Base-by-base conservation (phyloP, 2,329 filamentous ascomycete genomes). In the Amylocarpus encephaloides region DNA sequence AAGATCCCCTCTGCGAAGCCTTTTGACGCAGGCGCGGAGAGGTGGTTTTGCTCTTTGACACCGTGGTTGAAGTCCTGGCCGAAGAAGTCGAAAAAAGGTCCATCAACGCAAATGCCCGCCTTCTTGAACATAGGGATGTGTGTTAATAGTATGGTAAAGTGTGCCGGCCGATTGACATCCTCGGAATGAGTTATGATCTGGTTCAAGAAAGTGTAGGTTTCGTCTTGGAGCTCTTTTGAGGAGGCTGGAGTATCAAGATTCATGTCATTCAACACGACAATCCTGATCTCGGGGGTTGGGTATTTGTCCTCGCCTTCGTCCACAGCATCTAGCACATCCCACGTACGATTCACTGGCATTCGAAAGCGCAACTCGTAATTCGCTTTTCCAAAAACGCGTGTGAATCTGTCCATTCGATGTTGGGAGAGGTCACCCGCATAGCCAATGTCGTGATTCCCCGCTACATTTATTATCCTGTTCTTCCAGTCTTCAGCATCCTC, bases 371-470 rank as follows among this genome's bases (percentile, higher is more conserved):
- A 77, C 64, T 95, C 90, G 77, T 95, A 98, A 67, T 97, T 95
- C 15, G 87, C 82, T 57, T 83, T 87, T 50, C 93, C 93, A 71
- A 95, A 98, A 1, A 79, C 78, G 18, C 77, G 75, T 69, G 95
- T 90, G 65, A 97, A 98, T 1, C 93, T 80, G 26, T 80, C 73
- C 48, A 96, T 74, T 3, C 90, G 81, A 54, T 81, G 75, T n/a
- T 76, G 71, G 36, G 85, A 89, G 54, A 97, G 77, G 67, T 98
- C 93, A 2, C 93, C 93, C 0, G 91, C 89, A 66, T 98, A 98
- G 32, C 93, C 93, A 63, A 98, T 84, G 67, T 98, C 93, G 66
- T 98, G 93, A 64, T 98, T 98, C 1, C 93, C 93, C 0, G 83
- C 90, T 22, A 97, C 81, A 59, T 95, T 94, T 66, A 98, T 89